Evolutionary conservation across 495 filamentous ascomycete species (phyloP), one percentile per base, ranked within the genome.

Genomic region (Tuber magnatum): DNA sequence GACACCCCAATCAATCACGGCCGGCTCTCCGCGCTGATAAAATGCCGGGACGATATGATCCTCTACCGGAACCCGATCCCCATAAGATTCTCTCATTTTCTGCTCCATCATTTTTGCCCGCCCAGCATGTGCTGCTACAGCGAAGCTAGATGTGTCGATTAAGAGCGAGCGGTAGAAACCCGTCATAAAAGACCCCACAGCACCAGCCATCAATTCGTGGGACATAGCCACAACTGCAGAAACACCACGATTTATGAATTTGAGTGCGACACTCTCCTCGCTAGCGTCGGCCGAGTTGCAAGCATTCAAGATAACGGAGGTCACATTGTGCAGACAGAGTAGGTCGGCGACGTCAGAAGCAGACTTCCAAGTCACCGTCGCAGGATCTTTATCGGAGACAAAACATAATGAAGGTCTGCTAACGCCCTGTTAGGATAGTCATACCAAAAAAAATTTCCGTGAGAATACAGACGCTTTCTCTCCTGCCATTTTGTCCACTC

Each of bases 11-110:
- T 65, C 12, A 35, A 65, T 35, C 28, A 28, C 14, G 56, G 56
- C 56, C 2, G 35, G 28, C 28, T 65, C 56, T 35, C 75, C 77
- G 39, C 42, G 77, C 35, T 79, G 69, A 51, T 79, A 79, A 32
- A 79, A 43, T 1, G 72, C 42, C 12, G 77, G 77, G 41, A 74
- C 42, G 44, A 79, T 35, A 71, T 76, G 77, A 42, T 79, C 77
- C 68, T 74, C 75, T 0, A 79, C 32, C 12, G 35, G 22, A 9
- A 74, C 56, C 10, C 74, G 71, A n/a, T 69, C 74, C 24, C 77
- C 75, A 24, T 68, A 78, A 18, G 48, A 71, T 32, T 78, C 75
- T 42, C 77, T 71, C 40, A 74, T n/a, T 40, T 41, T 69, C 24
- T 8, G 20, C 38, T 68, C 41, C 56, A 77, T 78, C 75, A 79